These are phyloP conservation scores for Wickerhamomyces chaumierensis DNA, from an alignment of 805 yeast species.

Conservation along the genomic window DNA sequence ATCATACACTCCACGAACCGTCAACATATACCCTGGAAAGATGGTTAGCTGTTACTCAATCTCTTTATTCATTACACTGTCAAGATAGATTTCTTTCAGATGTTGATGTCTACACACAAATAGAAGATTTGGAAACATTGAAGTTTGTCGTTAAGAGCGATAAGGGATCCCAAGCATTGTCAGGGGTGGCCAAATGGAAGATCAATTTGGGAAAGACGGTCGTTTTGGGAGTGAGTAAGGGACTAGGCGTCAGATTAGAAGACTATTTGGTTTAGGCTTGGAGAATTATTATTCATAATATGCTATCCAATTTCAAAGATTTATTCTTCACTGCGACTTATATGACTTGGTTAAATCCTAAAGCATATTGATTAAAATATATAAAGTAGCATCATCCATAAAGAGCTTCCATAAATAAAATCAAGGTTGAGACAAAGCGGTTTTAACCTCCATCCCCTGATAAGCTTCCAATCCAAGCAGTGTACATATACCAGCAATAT, in stretches of 20 bases:
- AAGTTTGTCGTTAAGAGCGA: conserved; percentile 21
- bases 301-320: too few relatives aligned
- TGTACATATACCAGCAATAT: too few relatives aligned
- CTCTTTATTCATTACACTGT: conserved; percentile 41
- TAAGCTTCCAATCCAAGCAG: too few relatives aligned
- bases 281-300: too few relatives aligned
- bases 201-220: conserved; percentile 30
- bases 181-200: conserved; percentile 60
- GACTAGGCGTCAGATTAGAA: not conserved
- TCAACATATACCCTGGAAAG: conserved; percentile 70
- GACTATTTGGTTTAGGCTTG: not conserved
- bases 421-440: too few relatives aligned
- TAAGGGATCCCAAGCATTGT: conserved; percentile 45
- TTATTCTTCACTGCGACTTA: too few relatives aligned
- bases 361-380: too few relatives aligned
- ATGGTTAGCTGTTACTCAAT: conserved; percentile 64
- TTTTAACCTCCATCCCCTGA: too few relatives aligned
- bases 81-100: conserved; percentile 21
- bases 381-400: too few relatives aligned
- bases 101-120: conserved; percentile 25
- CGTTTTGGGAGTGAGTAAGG: not conserved
- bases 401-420: too few relatives aligned
- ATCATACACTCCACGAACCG: conserved; percentile 30
- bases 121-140: conserved; percentile 24
- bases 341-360: too few relatives aligned